Evolutionary conservation across 257 asterid species (phyloP), one percentile per base, ranked within the genome.

Genomic region (Asclepias syriaca): DNA sequence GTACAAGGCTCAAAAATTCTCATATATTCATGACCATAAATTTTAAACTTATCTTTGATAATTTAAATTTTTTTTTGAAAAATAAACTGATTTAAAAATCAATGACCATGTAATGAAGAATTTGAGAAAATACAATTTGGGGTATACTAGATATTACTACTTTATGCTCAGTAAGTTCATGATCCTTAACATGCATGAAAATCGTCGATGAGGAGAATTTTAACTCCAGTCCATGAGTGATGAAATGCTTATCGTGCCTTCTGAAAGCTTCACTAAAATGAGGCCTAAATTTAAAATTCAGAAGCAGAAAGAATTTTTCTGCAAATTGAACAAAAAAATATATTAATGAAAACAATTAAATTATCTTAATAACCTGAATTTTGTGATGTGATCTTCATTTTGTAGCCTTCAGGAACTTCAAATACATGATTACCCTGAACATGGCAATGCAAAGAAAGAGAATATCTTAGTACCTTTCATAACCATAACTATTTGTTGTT

Each of bases 371-470:
- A 73, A 95, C 99, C 99, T 86, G 97, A 84, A 75, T 73, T 65
- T 77, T 96, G 96, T 40, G 89, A 75, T 58, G 96, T 84, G 48
- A 95, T 82, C 75, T 77, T 81, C 96, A 95, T 72, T 78, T 74
- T 90, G 86, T 92, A 84, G 80, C 96, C 97, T 87, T 92, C 95
- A 21, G 98, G 92, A 79, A 95, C 98, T 69, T 92, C 96, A 81
- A 90, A 92, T 18, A 89, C 85, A 81, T 87, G 81, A 84, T 90
- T 82, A 2, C 99, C 98, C 99, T 95, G 89, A 83, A 83, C 59
- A 73, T 29, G 55, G 75, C 27, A 78, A 74, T 5, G 69, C 60
- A 76, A 69, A 58, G 13, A 68, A 66, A 56, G 53, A 56, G 65
- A 53, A 27, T 58, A 15, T 16, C 24, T 63, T 46, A 34, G 0